Conservation (phyloP, 1,139 yeast species). For the Candida sp. region DNA sequence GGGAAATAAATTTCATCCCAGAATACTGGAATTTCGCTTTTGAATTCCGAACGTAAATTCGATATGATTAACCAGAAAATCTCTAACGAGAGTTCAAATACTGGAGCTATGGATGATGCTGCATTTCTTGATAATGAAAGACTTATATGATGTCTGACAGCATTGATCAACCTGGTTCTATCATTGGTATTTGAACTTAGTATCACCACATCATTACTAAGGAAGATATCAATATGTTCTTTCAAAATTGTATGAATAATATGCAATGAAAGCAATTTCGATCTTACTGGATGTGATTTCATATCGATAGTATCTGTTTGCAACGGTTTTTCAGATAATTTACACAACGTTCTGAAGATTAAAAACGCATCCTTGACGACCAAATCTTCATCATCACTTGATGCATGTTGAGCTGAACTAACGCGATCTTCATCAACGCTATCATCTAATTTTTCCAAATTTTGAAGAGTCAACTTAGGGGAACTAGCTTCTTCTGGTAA, state of each 20-base stretch:
- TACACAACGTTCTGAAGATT: conserved; percentile 92
- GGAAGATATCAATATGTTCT: conserved; percentile 81
- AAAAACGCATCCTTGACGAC: conserved; percentile 88
- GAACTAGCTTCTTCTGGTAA: conserved; percentile 9
- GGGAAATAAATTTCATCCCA: conserved; percentile 94
- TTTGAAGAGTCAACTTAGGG: conserved; percentile 51
- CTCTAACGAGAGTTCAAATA: conserved; percentile 87
- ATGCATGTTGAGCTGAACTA: conserved; percentile 45
- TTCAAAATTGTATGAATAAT: conserved; percentile 82
- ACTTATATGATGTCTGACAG: conserved; percentile 82
- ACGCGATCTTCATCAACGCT: conserved; percentile 47
- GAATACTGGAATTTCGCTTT: conserved; percentile 90
- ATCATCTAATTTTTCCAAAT: conserved; percentile 56
- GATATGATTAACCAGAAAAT: conserved; percentile 88
- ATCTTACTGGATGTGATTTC: conserved; percentile 89
- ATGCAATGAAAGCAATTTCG: conserved; percentile 85
- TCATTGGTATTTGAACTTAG: conserved; percentile 56
- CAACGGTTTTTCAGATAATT: conserved; percentile 74
- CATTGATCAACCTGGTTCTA: conserved; percentile 62
- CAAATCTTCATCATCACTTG: conserved; percentile 55
- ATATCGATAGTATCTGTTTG: conserved; percentile 77
- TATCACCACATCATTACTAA: conserved; percentile 61
- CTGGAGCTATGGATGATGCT: conserved; percentile 87
- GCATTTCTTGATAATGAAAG: conserved; percentile 87
- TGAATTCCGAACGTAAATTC: conserved; percentile 82